Base-by-base conservation (phyloP, 352 stramenopile genomes). In the Phytophthora capsici region DNA sequence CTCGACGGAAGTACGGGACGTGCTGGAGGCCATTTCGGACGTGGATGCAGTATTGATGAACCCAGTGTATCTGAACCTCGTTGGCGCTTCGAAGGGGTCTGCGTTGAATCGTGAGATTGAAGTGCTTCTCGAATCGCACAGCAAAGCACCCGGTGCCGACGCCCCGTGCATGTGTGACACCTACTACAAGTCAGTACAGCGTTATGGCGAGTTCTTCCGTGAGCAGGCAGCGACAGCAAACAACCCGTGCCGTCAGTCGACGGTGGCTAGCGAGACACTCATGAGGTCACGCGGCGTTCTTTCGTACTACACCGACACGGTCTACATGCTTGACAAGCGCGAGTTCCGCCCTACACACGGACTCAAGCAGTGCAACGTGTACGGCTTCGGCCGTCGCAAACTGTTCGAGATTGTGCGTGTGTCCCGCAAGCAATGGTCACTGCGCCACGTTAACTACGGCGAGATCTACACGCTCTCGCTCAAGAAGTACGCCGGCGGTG, bases 291-390 rank as follows among this genome's bases (percentile, higher is more conserved):
- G 80, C 3, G 74, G 79, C n/a, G 78, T 91, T 6, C 56, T 95
- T 3, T 87, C 85, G 3, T 95, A 90, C 64, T 95, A 90, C 60
- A 88, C 82, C 1, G 87, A 95, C 60, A 92, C 86, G 20, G 89
- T 93, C 28, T 95, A 91, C 62, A 66, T 85, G 17, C 67, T 95
- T 41, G 84, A 95, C 69, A 95, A 95, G 66, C 77, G 82, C 14
- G 72, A 91, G 54, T 93, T 95, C 62, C 82, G 75, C 14, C 75
- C 84, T 3, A 79, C 58, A 37, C 71, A 81, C 45, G 80, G 81
- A 1, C 77, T 93, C 7, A 88, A 90, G 54, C 79, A 82, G 63
- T 95, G 87, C 59, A 73, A 66, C 8, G 80, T 95, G 44, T 89
- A 88, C 56, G 87, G 84, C 25, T 95, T 95, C 67, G 84, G 84